These are phyloP conservation scores for Rhododendron griersonianum DNA, from an alignment of 148 eudicot genomes.

Conservation along the genomic window DNA sequence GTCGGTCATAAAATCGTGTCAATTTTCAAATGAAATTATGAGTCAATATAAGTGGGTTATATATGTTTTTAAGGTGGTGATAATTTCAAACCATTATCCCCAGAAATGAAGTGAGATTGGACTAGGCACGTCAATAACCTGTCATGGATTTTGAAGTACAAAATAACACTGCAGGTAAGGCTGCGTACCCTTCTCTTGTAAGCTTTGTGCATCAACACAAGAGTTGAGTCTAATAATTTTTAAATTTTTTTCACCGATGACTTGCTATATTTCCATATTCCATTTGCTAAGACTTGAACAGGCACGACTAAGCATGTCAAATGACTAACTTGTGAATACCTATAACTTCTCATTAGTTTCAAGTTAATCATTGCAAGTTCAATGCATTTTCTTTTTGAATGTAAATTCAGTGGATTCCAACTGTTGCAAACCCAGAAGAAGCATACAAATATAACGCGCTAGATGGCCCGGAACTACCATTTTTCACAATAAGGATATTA, in stretches of 20 bases:
- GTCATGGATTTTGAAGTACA: not conserved
- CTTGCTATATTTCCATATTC: not conserved
- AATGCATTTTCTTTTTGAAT: not conserved
- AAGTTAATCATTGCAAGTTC: not conserved
- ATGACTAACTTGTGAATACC: not conserved
- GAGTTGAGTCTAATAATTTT: not conserved
- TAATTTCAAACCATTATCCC: not conserved
- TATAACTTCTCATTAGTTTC: not conserved
- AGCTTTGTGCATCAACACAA: not conserved
- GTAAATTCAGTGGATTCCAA: not conserved
- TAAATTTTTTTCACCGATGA: not conserved
- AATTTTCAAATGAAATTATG: not conserved
- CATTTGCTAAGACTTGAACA: not conserved
- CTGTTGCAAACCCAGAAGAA: not conserved
- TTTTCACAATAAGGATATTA: not conserved
- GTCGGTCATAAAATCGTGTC: not conserved
- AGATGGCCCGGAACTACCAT: not conserved
- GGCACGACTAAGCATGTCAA: not conserved
- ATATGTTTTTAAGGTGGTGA: not conserved
- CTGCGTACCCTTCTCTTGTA: not conserved
- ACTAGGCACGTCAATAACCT: not conserved
- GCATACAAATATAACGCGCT: not conserved
- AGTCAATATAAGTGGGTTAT: not conserved
- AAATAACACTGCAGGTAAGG: not conserved
- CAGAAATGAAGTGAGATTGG: not conserved